Base-by-base conservation (phyloP, 768 basidiomycete genomes). In the Russula earlei region DNA sequence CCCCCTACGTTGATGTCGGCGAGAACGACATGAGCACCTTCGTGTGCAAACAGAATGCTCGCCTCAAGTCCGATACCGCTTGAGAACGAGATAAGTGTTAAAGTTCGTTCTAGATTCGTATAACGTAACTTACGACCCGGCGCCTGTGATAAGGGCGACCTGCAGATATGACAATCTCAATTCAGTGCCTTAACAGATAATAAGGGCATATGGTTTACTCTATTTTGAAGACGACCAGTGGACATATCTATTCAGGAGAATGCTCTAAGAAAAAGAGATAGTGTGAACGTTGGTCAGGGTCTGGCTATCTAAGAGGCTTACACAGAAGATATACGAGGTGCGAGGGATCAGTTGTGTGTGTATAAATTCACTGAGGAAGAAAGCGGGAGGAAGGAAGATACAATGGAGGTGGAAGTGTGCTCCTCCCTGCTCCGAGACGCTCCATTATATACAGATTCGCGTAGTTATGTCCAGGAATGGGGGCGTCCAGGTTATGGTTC, bases 61-160 rank as follows among this genome's bases (percentile, higher is more conserved):
- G 93, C 87, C 73, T 99, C 93, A 46, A 98, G 80, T 25, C 96
- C 96, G 69, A 99, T 96, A 0, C 96, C 96, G 54, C 94, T 97
- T 41, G 58, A 57, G 14, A 14, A 36, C n/a, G 40, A 34, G 22
- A 20, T 52, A 40, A 54, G 42, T 27, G 46, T 10, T 10, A 6
- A 9, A 8, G 48, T 22, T 14, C 33, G 48, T 22, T 14, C 33
- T 12, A 31, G 34, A 40, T 54, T 46, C 27, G 25, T 27, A 43
- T 9, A 34, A 4, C 22, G 7, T 36, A 12, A 75, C 89, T 74
- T 67, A 93, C 91, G 85, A 87, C 67, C 84, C 92, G 44, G 84
- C 92, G 56, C 92, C 92, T 25, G 92, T 95, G 69, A 95, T 74
- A 62, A 95, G 74, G 41, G 86, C 87, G 54, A 80, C 82, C 82